Percentiles rank a stretch among this genome's conserved stretches.
Evolutionary conservation across 2,329 filamentous ascomycete genomes (phyloP).

Genomic region (Alternaria panax): DNA sequence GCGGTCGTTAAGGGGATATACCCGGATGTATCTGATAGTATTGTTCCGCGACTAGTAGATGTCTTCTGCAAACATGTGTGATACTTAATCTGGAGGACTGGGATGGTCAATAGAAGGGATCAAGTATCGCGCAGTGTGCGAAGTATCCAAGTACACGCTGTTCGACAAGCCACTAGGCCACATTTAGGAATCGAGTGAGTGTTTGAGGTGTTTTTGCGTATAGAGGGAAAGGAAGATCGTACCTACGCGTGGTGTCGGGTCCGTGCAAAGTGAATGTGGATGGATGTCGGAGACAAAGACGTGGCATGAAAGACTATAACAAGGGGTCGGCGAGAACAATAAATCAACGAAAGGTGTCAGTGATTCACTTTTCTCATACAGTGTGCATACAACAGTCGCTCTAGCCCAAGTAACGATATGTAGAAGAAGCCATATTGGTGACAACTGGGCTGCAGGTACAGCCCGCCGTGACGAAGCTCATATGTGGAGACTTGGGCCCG

Average conservation of each 20-base stretch:
- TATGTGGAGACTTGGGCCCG: neutral
- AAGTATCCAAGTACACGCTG: neutral
- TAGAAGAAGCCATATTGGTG: neutral
- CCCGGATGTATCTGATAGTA: neutral
- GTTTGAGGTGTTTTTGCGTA: neutral
- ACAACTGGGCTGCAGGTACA: neutral
- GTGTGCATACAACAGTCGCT: neutral
- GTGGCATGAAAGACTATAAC: neutral
- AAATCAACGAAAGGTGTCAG: neutral
- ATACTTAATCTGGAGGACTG: neutral
- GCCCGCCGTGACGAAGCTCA: neutral
- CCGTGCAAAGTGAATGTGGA: constrained; percentile 3
- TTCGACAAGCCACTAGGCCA: neutral
- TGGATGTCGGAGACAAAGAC: constrained; percentile 5
- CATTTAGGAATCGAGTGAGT: neutral
- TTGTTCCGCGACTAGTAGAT: neutral
- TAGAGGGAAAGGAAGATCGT: neutral
- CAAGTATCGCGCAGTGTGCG: neutral
- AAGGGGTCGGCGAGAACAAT: neutral
- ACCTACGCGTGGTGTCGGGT: neutral
- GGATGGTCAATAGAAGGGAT: neutral
- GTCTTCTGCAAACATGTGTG: neutral
- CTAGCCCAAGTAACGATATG: neutral
- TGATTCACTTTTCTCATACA: neutral
- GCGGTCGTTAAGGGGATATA: neutral